Conservation (phyloP, 2,329 filamentous ascomycete genomes). For the Fusarium napiforme region DNA sequence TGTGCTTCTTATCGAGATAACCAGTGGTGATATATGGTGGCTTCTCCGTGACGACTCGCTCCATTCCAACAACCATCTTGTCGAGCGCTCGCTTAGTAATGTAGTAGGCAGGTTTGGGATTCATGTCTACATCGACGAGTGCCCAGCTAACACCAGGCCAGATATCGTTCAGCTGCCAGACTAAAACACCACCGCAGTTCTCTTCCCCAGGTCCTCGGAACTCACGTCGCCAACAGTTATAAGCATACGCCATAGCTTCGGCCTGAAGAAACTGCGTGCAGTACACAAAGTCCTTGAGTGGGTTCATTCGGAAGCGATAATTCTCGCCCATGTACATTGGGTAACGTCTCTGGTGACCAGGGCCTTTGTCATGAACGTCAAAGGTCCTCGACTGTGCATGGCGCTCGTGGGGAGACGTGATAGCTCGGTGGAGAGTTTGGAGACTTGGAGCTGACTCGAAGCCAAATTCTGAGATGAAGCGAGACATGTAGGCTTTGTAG, state of each 20-base stretch:
- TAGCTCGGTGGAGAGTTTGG: rapidly evolving
- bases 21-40: slow-evolving; percentile 13
- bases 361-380: not conserved
- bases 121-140: not conserved
- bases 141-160: slow-evolving; percentile 18
- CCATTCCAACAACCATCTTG: not conserved
- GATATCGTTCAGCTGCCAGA: slow-evolving; percentile 17
- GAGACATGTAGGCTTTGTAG: slow-evolving; percentile 2
- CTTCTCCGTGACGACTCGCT: not conserved
- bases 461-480: not conserved
- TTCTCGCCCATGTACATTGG: slow-evolving; percentile 16
- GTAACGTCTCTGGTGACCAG: slow-evolving; percentile 5
- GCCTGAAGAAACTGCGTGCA: slow-evolving; percentile 6
- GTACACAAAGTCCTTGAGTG: not conserved
- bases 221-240: slow-evolving; percentile 12
- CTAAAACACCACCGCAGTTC: not conserved
- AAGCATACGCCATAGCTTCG: not conserved
- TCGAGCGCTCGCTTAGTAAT: not conserved
- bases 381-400: not conserved
- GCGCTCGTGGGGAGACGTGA: not conserved
- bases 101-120: slow-evolving; percentile 3
- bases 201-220: not conserved
- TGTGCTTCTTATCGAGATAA: not conserved
- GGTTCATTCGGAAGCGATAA: slow-evolving; percentile 5
- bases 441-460: slow-evolving; percentile 7